Evolutionary conservation across 1,284 basidiomycete species (phyloP), one percentile per base, ranked within the genome.

Genomic region (Puccinia coronata): DNA sequence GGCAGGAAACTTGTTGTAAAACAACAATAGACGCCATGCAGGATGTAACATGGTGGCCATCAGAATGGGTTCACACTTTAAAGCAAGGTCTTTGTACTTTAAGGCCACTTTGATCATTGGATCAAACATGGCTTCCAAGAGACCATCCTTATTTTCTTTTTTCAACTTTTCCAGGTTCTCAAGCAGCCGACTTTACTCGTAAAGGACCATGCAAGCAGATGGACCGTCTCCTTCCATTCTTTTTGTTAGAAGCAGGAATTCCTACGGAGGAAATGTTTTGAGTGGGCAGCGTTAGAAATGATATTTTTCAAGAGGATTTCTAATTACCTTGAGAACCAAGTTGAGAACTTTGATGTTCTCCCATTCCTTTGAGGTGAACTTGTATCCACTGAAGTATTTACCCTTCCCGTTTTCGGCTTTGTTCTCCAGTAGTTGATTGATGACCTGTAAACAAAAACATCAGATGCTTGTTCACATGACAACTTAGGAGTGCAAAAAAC

Each of bases 71-170:
- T 23, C 55, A 57, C 55, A 57, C 6, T 57, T 57, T 9, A 57
- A 23, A 31, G 55, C 55, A n/a, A 57, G 20, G 23, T n/a, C 20
- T 23, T n/a, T 23, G 55, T 57, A 57, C 55, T 57, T 57, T 23
- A 31, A n/a, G 55, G 55, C 55, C 20, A 57, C 23, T 57, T 57
- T 23, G n/a, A n/a, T n/a, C n/a, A n/a, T n/a, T n/a, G n/a, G n/a
- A n/a, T n/a, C n/a, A n/a, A n/a, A n/a, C n/a, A 65, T 39, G 36
- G 34, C 61, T 25, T 65, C 61, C 61, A 65, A 65, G 61, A 65
- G 18, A 12, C 31, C 23, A 20, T 8, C 28, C 9, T 43, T 36
- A 18, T 20, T 65, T 36, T 65, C 61, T 6, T 9, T 5, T n/a
- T 65, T 65, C 4, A 39, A 18, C 28, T 65, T 36, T 16, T 14